These are phyloP conservation scores for Berberis thunbergii DNA, from an alignment of 164 flowering plant genomes.

Conservation along the genomic window DNA sequence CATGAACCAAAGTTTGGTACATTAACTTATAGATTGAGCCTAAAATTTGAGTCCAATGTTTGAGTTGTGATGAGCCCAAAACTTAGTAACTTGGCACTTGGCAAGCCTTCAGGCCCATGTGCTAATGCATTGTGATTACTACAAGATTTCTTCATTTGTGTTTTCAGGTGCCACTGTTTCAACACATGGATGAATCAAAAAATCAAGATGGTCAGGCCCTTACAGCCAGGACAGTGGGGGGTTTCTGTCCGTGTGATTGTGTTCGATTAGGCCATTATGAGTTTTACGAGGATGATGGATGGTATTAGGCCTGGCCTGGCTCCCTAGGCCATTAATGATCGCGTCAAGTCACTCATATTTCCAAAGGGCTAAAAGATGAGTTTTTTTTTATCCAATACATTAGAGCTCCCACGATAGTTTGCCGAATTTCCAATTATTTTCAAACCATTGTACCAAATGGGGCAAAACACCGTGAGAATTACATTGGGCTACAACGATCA, in stretches of 20 bases:
- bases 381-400: neutral
- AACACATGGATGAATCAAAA: slow-evolving; percentile 74
- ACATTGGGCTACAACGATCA: neutral
- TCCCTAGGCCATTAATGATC: slow-evolving; percentile 87
- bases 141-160: neutral
- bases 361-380: slow-evolving; percentile 90
- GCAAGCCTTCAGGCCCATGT: too few relatives aligned
- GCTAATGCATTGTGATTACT: too few relatives aligned
- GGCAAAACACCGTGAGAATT: neutral
- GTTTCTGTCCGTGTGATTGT: too few relatives aligned
- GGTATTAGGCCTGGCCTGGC: slow-evolving; percentile 21
- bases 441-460: neutral
- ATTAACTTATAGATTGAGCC: too few relatives aligned
- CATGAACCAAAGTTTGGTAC: too few relatives aligned
- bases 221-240: too few relatives aligned
- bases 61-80: too few relatives aligned
- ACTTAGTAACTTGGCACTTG: too few relatives aligned
- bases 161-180: slow-evolving; percentile 86
- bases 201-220: too few relatives aligned
- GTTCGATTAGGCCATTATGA: too few relatives aligned
- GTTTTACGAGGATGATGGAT: too few relatives aligned
- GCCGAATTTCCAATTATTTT: neutral
- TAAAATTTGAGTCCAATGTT: too few relatives aligned
- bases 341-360: slow-evolving; percentile 88
- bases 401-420: neutral